Evolutionary conservation across 2,329 filamentous ascomycete species (phyloP).

Genomic region (Fusarium xyrophilum): DNA sequence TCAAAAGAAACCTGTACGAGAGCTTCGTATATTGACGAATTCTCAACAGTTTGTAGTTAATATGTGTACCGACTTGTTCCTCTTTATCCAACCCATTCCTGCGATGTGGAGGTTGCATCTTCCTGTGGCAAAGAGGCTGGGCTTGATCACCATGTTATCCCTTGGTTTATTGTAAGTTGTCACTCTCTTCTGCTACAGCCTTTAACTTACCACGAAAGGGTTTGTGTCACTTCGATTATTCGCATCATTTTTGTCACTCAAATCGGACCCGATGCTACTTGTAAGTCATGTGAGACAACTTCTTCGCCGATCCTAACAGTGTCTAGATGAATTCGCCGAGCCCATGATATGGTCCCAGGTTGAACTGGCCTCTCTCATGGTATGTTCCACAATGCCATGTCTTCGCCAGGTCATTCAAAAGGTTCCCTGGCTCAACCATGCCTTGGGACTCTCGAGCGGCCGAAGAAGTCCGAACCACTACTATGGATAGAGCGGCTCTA

Average conservation of each 20-base stretch:
- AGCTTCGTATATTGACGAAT: neutral
- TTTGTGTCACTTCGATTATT: slow-evolving; percentile 41
- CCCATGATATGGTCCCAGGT: slow-evolving; percentile 44
- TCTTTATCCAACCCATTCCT: slow-evolving; percentile 50
- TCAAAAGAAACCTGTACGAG: too few species aligned
- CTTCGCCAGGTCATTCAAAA: slow-evolving; percentile 42
- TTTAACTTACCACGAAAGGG: slow-evolving; percentile 12
- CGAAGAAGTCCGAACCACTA: slow-evolving; percentile 21
- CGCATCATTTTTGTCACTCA: slow-evolving; percentile 38
- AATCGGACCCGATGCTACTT: slow-evolving; percentile 38
- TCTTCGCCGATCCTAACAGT: neutral
- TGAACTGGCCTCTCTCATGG: slow-evolving; percentile 44
- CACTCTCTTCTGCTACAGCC: too few species aligned
- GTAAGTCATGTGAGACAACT: slow-evolving; percentile 22
- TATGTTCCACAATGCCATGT: slow-evolving; percentile 46
- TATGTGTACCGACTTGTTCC: slow-evolving; percentile 46
- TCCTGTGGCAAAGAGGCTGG: slow-evolving; percentile 41
- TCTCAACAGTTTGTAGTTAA: slow-evolving; percentile 44
- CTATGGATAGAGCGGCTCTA: slow-evolving; percentile 10
- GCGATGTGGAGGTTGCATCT: slow-evolving; percentile 48
- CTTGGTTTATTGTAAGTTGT: slow-evolving; percentile 38
- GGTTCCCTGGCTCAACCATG: slow-evolving; percentile 42
- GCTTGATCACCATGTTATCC: slow-evolving; percentile 41
- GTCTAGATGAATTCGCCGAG: slow-evolving; percentile 37
- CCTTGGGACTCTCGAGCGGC: slow-evolving; percentile 40